phyloP scores from a whole-genome alignment of 2,329 filamentous ascomycete species.

The Calonectria leucothoes region DNA sequence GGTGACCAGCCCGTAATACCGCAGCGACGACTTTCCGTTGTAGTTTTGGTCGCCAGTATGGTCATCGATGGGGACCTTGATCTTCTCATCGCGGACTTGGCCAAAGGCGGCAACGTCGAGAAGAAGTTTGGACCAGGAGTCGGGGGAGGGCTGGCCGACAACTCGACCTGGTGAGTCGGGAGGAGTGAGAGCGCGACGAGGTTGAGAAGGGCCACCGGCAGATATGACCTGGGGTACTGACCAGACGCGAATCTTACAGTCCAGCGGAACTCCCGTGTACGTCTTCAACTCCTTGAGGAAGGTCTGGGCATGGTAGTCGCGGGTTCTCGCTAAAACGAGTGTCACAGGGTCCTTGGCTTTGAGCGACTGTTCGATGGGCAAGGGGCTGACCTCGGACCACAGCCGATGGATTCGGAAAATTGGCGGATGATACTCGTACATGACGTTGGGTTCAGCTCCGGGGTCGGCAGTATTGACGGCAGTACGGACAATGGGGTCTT shows the following conservation, averaged over 20 bases:
- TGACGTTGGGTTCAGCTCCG: slow-evolving; percentile 70
- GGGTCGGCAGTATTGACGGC: slow-evolving; percentile 81
- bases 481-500: slow-evolving; percentile 77
- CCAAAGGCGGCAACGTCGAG: slow-evolving; percentile 67
- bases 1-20: slow-evolving; percentile 74
- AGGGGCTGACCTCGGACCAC: slow-evolving; percentile 68
- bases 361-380: slow-evolving; percentile 67
- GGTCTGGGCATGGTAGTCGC: slow-evolving; percentile 75
- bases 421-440: slow-evolving; percentile 87
- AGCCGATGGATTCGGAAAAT: slow-evolving; percentile 88
- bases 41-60: slow-evolving; percentile 79
- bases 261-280: slow-evolving; percentile 72
- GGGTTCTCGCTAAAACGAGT: slow-evolving; percentile 76
- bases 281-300: slow-evolving; percentile 82
- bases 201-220: slow-evolving; percentile 47
- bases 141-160: slow-evolving; percentile 37
- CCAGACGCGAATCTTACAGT: slow-evolving; percentile 83
- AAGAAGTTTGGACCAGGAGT: slow-evolving; percentile 56
- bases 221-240: slow-evolving; percentile 63
- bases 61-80: slow-evolving; percentile 59
- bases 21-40: slow-evolving; percentile 78
- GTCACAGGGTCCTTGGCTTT: slow-evolving; percentile 72
- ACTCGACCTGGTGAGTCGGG: slow-evolving; percentile 53
- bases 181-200: slow-evolving; percentile 50
- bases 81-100: slow-evolving; percentile 41